These are phyloP conservation scores for Magnaporthiopsis incrustans DNA, from an alignment of 2,329 filamentous ascomycete genomes.

Conservation along the genomic window DNA sequence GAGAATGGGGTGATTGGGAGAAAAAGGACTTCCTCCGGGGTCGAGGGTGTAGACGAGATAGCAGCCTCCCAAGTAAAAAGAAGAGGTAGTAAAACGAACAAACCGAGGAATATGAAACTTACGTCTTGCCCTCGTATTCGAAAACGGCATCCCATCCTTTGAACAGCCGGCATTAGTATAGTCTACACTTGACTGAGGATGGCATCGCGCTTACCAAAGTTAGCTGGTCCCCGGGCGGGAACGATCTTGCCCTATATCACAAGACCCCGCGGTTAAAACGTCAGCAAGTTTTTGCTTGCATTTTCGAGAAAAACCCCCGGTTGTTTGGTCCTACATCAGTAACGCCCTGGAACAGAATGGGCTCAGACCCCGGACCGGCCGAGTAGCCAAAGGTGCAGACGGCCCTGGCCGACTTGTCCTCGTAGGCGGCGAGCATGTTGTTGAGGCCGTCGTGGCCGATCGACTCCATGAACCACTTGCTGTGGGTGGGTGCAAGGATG, in stretches of 20 bases:
- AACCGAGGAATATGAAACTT: slow-evolving; percentile 20
- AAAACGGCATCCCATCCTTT: slow-evolving; percentile 94
- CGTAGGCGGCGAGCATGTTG: slow-evolving; percentile 79
- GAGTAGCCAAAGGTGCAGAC: slow-evolving; percentile 96
- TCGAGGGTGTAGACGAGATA: too few species aligned
- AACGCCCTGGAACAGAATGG: slow-evolving; percentile 83
- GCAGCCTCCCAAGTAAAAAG: too few species aligned
- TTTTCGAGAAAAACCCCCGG: too few species aligned
- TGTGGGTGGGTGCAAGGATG: slow-evolving; percentile 25
- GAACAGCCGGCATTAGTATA: not conserved
- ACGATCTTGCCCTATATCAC: slow-evolving; percentile 63
- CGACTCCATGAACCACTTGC: slow-evolving; percentile 87
- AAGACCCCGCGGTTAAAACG: too few species aligned
- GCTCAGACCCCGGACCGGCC: slow-evolving; percentile 73
- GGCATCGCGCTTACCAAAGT: slow-evolving; percentile 60
- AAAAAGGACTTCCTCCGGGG: not conserved
- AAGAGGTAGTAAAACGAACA: not conserved
- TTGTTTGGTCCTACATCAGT: slow-evolving; percentile 53
- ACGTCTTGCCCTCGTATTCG: slow-evolving; percentile 84
- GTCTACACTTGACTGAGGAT: not conserved
- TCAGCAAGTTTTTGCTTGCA: not conserved
- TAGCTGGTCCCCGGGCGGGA: slow-evolving; percentile 65
- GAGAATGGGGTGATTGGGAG: not conserved
- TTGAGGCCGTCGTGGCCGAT: slow-evolving; percentile 82
- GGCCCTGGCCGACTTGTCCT: slow-evolving; percentile 85